Evolutionary conservation across 352 stramenopile species (phyloP), one percentile per base, ranked within the genome.

Genomic region (Aphanomyces stellatus): DNA sequence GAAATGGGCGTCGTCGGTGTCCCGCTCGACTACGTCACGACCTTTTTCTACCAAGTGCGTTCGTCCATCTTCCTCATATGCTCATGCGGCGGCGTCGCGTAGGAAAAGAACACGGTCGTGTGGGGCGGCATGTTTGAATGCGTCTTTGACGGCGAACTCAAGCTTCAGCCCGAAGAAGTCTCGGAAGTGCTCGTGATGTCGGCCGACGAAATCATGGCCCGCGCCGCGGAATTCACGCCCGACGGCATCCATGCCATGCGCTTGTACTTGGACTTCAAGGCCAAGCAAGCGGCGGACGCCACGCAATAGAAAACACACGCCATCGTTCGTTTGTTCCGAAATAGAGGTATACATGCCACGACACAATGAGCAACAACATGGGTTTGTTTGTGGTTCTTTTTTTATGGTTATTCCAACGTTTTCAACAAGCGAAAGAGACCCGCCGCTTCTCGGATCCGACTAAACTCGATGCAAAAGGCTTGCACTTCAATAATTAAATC

Each of bases 401-500:
- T 48, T 48, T 82, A n/a, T n/a, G n/a, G 78, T 83, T 88, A 96
- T 85, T 97, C 88, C 69, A 97, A 80, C 49, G 87, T 98, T 77
- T 99, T 98, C 61, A 99, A 81, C 75, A 99, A 84, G 72, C 96
- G 94, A 69, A 99, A 99, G 40, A 99, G 80, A 34, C 89, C 90
- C 27, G 95, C 92, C 62, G 97, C 97, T 77, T 99, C 97, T 56
- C 94, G 86, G 74, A 99, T 99, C 51, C 95, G 86, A 75, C 91
- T 98, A 86, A 99, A 99, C 78, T 99, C 94, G 73, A 99, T 98
- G 82, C 97, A 99, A 82, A 99, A 99, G 66, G 96, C 91, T 76
- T 99, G 96, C 40, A 99, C 90, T 75, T 99, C 96, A 76, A 99
- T 98, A 76, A 98, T 98, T 71, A 99, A 84, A 75, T 99, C 96